Evolutionary conservation across 192 early-diverging fungal genomes (phyloP).

Genomic region (Diversispora eburnea): DNA sequence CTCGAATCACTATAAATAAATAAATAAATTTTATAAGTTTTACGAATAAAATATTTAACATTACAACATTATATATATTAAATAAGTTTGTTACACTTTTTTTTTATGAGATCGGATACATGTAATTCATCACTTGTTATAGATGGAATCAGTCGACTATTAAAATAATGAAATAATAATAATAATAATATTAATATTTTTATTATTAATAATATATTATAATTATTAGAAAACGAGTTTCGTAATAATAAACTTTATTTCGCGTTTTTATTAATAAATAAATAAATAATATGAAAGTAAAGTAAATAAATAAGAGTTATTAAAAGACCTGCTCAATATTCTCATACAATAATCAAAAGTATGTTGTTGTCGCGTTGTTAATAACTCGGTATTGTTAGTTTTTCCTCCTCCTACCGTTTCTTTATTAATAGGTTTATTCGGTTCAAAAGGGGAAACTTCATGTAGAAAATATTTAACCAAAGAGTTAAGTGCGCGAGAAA

Average conservation of each 20-base stretch:
- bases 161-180: not conserved
- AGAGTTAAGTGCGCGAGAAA: not conserved
- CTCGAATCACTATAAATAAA: slow-evolving; percentile 45
- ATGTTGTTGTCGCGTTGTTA: slow-evolving; percentile 11
- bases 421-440: not conserved
- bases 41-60: not conserved
- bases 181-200: not conserved
- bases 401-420: not conserved
- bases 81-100: slow-evolving; percentile 49
- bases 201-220: not conserved
- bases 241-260: not conserved
- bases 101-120: slow-evolving; percentile 59
- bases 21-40: not conserved
- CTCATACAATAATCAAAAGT: slow-evolving; percentile 21
- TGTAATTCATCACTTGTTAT: slow-evolving; percentile 53
- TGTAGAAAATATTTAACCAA: slow-evolving; percentile 23
- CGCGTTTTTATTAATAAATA: not conserved
- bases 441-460: not conserved
- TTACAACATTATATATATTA: not conserved
- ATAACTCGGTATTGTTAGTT: not conserved
- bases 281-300: not conserved
- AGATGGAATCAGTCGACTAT: slow-evolving; percentile 55
- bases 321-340: slow-evolving; percentile 24
- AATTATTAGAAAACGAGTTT: not conserved
- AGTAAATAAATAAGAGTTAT: not conserved